Evolutionary conservation across 1,139 yeast genomes (phyloP).

Genomic region (Protomyces lactucae-debilis): DNA sequence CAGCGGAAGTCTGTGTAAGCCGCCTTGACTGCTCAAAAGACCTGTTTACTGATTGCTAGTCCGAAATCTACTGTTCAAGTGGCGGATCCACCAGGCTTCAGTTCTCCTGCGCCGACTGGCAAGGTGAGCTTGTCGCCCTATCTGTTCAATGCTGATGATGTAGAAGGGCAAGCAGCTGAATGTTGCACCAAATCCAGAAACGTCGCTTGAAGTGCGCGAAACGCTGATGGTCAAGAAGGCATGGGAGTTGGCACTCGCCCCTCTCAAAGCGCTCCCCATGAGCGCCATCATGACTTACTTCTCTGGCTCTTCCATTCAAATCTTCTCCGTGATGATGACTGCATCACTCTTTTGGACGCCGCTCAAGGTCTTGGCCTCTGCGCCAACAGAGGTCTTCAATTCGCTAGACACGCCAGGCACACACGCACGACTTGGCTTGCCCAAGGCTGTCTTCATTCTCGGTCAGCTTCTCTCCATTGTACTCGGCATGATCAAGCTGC

Average conservation of each 20-base stretch:
- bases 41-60: not conserved
- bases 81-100: conserved; percentile 22
- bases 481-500: conserved; percentile 79
- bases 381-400: conserved; percentile 46
- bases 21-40: not conserved
- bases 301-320: conserved; percentile 86
- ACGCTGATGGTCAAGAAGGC: conserved; percentile 48
- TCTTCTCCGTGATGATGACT: conserved; percentile 89
- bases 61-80: conserved; percentile 2
- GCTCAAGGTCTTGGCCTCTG: conserved; percentile 60
- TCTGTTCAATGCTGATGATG: not conserved
- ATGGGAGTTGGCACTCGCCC: conserved; percentile 80
- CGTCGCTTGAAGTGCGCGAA: conserved; percentile 29
- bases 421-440: conserved; percentile 45
- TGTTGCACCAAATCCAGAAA: not conserved
- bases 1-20: not conserved
- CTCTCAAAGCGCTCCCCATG: conserved; percentile 84
- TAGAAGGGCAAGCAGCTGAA: not conserved
- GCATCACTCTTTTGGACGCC: conserved; percentile 75
- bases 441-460: conserved; percentile 50
- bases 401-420: conserved; percentile 36
- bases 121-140: not conserved
- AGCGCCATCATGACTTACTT: conserved; percentile 84
- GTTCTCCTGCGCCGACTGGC: not conserved
- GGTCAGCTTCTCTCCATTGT: conserved; percentile 63